A percentile compares a stretch with the other conserved stretches of the same genome.
Evolutionary conservation across 2,329 filamentous ascomycete species (phyloP).

Genomic region (Talaromyces albobiverticillius): DNA sequence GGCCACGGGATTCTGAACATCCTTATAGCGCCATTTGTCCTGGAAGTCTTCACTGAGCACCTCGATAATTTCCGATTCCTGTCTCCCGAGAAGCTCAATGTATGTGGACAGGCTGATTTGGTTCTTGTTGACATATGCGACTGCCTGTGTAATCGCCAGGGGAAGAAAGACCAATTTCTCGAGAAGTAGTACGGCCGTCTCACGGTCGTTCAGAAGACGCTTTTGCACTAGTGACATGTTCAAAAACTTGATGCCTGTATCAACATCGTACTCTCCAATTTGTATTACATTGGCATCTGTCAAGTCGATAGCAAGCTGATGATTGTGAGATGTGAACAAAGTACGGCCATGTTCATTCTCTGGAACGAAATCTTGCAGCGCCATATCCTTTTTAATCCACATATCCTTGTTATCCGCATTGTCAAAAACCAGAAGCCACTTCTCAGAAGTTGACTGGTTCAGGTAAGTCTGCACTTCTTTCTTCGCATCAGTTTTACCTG

Average conservation of each 20-base stretch:
- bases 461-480: slow-evolving; percentile 12
- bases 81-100: slow-evolving; percentile 19
- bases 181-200: neutral
- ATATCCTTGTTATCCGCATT: slow-evolving; percentile 23
- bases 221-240: neutral
- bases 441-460: neutral
- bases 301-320: slow-evolving; percentile 13
- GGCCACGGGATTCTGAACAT: slow-evolving; percentile 30
- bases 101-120: slow-evolving; percentile 15
- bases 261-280: slow-evolving; percentile 15
- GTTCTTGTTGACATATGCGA: slow-evolving; percentile 20
- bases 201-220: neutral
- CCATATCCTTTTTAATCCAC: slow-evolving; percentile 7
- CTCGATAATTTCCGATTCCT: slow-evolving; percentile 25
- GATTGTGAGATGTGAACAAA: slow-evolving; percentile 26
- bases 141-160: slow-evolving; percentile 21
- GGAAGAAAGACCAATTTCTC: slow-evolving; percentile 18
- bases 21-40: slow-evolving; percentile 28
- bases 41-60: slow-evolving; percentile 34
- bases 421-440: slow-evolving; percentile 24
- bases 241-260: slow-evolving; percentile 14
- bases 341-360: slow-evolving; percentile 19
- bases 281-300: slow-evolving; percentile 15
- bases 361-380: slow-evolving; percentile 18
- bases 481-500: slow-evolving; percentile 13